These are phyloP conservation scores for Aspergillus puulaauensis DNA, from an alignment of 2,329 filamentous ascomycete species.

Conservation along the genomic window DNA sequence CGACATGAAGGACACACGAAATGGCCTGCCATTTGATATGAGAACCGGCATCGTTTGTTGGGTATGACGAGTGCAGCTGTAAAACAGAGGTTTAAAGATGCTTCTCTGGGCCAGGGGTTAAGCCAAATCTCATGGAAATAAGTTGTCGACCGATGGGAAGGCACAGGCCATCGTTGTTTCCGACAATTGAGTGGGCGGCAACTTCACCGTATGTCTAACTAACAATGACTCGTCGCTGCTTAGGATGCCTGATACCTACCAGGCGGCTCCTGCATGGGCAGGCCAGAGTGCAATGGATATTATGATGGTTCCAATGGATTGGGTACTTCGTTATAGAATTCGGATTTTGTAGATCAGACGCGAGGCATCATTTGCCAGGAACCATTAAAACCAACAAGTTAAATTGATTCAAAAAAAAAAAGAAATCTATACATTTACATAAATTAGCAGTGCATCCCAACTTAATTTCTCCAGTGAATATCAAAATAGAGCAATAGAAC, in stretches of 20 bases:
- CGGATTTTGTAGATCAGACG: background rate
- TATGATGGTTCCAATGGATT: too few relatives aligned
- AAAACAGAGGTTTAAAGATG: background rate
- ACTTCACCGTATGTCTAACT: too few relatives aligned
- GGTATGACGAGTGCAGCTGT: background rate
- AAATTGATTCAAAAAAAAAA: background rate
- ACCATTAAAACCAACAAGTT: background rate
- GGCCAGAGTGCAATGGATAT: too few relatives aligned
- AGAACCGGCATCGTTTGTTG: constrained; percentile 16
- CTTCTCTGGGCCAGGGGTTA: background rate
- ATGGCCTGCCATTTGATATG: constrained; percentile 12
- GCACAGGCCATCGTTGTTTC: background rate
- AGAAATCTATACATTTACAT: background rate
- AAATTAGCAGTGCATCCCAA: background rate
- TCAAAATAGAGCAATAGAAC: background rate
- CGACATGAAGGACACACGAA: constrained; percentile 11
- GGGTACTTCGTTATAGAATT: too few relatives aligned
- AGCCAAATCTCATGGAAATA: background rate
- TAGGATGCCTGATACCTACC: too few relatives aligned
- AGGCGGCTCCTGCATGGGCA: too few relatives aligned
- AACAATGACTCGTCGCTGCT: too few relatives aligned
- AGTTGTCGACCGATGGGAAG: background rate
- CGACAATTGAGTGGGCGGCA: background rate
- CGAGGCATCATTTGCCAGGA: background rate
- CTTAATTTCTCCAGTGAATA: background rate